Conservation (phyloP, 345 rosid genomes). For the Nasturtium officinale region DNA sequence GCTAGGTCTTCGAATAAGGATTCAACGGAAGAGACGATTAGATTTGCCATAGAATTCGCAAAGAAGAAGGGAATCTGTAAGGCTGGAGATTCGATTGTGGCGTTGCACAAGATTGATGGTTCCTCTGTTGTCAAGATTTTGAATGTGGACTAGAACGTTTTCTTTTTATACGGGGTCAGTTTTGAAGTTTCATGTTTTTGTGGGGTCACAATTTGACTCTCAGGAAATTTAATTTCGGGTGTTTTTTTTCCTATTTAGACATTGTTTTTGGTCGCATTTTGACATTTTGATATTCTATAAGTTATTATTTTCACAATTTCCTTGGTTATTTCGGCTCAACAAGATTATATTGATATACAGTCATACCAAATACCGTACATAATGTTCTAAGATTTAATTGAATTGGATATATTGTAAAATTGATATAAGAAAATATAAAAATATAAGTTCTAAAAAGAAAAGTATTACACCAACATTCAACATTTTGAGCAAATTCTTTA, state of each 20-base stretch:
- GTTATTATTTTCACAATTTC: not conserved
- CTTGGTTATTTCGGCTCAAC: not conserved
- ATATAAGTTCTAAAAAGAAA: not conserved
- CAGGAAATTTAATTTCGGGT: not conserved
- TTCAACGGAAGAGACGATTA: conserved; percentile 61
- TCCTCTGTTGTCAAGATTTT: conserved; percentile 62
- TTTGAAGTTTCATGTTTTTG: conserved; percentile 3
- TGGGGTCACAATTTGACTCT: not conserved
- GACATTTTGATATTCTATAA: not conserved
- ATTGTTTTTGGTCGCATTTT: not conserved
- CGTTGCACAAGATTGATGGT: conserved; percentile 55
- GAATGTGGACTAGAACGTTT: conserved; percentile 40
- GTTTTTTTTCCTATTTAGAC: not conserved
- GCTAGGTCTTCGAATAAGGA: conserved; percentile 50
- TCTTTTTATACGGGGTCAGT: not conserved
- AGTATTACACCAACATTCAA: not conserved
- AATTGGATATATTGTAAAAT: not conserved
- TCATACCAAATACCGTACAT: not conserved
- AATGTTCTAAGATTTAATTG: too few relatives aligned
- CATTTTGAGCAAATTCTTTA: not conserved
- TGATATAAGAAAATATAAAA: not conserved
- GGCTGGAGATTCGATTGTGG: conserved; percentile 57
- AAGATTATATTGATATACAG: not conserved
- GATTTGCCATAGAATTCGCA: conserved; percentile 49
- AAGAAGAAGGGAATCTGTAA: conserved; percentile 55